phyloP scores from a whole-genome alignment of 176 grass and related monocot genomes.

The Eleusine indica region DNA sequence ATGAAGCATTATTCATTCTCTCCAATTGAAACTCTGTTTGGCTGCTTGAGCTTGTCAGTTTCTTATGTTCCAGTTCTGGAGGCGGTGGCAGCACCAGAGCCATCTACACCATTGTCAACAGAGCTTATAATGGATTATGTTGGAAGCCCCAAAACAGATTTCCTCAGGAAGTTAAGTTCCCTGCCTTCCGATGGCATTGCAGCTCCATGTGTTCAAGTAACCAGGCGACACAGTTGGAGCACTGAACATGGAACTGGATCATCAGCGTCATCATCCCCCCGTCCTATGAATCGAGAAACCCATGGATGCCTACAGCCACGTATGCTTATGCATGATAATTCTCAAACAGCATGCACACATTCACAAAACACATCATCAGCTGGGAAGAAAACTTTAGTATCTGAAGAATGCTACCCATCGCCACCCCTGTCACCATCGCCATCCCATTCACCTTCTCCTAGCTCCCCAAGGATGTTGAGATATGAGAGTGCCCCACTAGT shows the following conservation, averaged over 20 bases:
- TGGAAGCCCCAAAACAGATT: constrained; percentile 74
- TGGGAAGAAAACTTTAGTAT: constrained; percentile 43
- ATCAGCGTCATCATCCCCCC: constrained; percentile 32
- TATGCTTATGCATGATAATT: constrained; percentile 24
- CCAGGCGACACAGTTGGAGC: constrained; percentile 84
- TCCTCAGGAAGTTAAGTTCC: constrained; percentile 60
- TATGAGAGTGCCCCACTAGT: constrained; percentile 54
- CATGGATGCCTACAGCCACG: neutral
- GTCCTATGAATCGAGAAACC: constrained; percentile 31
- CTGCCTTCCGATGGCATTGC: constrained; percentile 57
- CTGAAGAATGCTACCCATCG: constrained; percentile 47
- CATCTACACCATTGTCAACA: constrained; percentile 42
- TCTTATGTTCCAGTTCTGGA: constrained; percentile 72
- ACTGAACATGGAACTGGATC: constrained; percentile 49
- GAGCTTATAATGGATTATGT: constrained; percentile 87
- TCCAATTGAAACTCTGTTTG: constrained; percentile 74
- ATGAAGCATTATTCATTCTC: constrained; percentile 68
- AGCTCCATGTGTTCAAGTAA: constrained; percentile 39
- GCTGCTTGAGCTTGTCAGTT: constrained; percentile 70
- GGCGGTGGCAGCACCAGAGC: constrained; percentile 44
- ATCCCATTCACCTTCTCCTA: constrained; percentile 40
- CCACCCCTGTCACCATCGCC: constrained; percentile 49
- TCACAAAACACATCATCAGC: constrained; percentile 38
- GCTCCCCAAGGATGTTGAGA: constrained; percentile 47
- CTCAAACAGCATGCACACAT: constrained; percentile 35